These are phyloP conservation scores for Candida pseudocylindracea DNA, from an alignment of 1,139 yeast genomes.

Conservation along the genomic window DNA sequence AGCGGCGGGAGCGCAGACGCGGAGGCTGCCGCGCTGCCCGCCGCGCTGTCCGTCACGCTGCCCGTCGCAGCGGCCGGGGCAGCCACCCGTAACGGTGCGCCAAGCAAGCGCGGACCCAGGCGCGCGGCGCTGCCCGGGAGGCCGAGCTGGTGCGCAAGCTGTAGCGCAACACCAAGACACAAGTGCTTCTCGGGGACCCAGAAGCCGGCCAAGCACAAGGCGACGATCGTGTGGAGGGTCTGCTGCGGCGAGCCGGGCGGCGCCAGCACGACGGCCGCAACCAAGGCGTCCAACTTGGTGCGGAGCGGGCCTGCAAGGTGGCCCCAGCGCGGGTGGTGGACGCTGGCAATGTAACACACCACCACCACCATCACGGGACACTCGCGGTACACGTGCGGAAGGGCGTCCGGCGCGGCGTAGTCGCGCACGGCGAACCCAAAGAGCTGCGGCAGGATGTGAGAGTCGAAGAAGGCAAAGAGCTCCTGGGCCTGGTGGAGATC, in stretches of 20 bases:
- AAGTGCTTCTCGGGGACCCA: constrained; percentile 47
- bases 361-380: constrained; percentile 38
- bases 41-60: too few species aligned
- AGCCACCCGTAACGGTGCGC: too few species aligned
- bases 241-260: constrained; percentile 21
- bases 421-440: constrained; percentile 42
- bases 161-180: constrained; percentile 47
- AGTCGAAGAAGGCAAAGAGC: constrained; percentile 27
- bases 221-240: constrained; percentile 37
- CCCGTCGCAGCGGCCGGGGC: too few species aligned
- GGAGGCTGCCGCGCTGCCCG: too few species aligned
- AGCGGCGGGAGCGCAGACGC: too few species aligned
- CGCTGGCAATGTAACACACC: constrained; percentile 37
- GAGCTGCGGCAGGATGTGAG: constrained; percentile 36
- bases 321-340: constrained; percentile 25
- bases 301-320: constrained; percentile 16
- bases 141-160: constrained; percentile 34
- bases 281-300: constrained; percentile 18
- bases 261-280: constrained; percentile 22
- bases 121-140: constrained; percentile 10
- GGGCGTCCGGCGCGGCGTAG: constrained; percentile 16
- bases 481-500: constrained; percentile 22
- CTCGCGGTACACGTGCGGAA: constrained; percentile 17
- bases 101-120: constrained; percentile 3
- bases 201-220: constrained; percentile 42